Conservation (phyloP, 805 yeast species). For the Zygosaccharomyces lentus region DNA sequence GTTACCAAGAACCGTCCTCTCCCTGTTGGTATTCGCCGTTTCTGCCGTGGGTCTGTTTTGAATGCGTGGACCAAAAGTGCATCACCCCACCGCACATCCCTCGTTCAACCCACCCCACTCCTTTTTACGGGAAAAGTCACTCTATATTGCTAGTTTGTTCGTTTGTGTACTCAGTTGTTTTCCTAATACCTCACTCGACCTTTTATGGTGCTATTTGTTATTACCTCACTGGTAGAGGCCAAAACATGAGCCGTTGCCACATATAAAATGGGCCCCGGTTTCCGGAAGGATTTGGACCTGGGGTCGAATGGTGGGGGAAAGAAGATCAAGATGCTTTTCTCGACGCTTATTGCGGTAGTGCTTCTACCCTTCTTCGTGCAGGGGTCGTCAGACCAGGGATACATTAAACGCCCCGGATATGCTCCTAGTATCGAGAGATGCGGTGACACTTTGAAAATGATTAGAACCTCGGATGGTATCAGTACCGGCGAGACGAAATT, state of each 20-base stretch:
- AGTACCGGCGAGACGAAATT: constrained; percentile 43
- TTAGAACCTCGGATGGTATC: constrained; percentile 30
- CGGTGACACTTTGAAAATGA: constrained; percentile 25
- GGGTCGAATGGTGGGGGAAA: not conserved
- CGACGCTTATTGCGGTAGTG: not conserved
- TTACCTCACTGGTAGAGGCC: not conserved
- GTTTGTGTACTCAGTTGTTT: not conserved
- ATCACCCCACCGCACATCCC: not conserved
- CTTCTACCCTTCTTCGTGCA: not conserved
- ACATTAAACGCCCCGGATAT: constrained; percentile 44
- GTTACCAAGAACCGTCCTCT: constrained; percentile 3
- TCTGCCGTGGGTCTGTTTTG: constrained; percentile 1
- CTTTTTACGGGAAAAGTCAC: not conserved
- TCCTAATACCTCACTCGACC: not conserved
- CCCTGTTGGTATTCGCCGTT: not conserved
- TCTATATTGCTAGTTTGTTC: not conserved
- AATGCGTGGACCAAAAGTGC: not conserved
- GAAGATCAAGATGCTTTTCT: not conserved
- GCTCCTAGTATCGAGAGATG: constrained; percentile 55
- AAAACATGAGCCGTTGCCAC: not conserved
- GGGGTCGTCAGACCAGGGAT: not conserved
- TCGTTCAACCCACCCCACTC: not conserved
- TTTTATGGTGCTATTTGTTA: not conserved
- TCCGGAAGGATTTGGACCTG: not conserved
- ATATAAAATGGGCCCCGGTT: not conserved